Conservation (phyloP, 2,329 filamentous ascomycete genomes). For the Incumbomyces lentus region DNA sequence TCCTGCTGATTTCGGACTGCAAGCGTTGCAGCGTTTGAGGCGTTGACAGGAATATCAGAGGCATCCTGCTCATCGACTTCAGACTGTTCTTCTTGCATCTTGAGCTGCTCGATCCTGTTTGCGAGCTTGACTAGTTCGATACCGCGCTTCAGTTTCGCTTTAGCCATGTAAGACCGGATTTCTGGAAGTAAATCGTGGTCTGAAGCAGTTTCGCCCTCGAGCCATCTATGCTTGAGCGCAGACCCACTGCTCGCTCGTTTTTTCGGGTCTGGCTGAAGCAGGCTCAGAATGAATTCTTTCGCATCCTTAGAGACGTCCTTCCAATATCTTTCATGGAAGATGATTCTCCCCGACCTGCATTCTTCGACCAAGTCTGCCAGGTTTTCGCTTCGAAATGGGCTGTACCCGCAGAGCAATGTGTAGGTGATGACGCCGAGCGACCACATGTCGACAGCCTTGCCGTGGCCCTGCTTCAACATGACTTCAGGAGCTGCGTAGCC, state of each 20-base stretch:
- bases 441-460: slow-evolving; percentile 99
- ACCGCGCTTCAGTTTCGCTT: slow-evolving; percentile 79
- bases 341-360: slow-evolving; percentile 69
- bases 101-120: slow-evolving; percentile 90
- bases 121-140: slow-evolving; percentile 94
- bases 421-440: slow-evolving; percentile 98
- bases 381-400: slow-evolving; percentile 92
- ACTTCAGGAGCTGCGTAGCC: slow-evolving; percentile 96
- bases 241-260: slow-evolving; percentile 69
- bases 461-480: slow-evolving; percentile 95
- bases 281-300: slow-evolving; percentile 79
- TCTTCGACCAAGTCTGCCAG: slow-evolving; percentile 89
- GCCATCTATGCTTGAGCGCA: slow-evolving; percentile 74
- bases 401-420: slow-evolving; percentile 94
- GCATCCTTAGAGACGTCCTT: slow-evolving; percentile 91
- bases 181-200: slow-evolving; percentile 97
- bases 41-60: slow-evolving; percentile 52
- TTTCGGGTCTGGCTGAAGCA: slow-evolving; percentile 69
- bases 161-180: slow-evolving; percentile 87
- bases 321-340: slow-evolving; percentile 98
- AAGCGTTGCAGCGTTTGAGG: slow-evolving; percentile 45
- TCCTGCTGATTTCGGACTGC: slow-evolving; percentile 19
- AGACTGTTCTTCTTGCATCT: slow-evolving; percentile 81
- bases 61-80: slow-evolving; percentile 51
- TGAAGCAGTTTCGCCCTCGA: slow-evolving; percentile 80